A percentile compares a stretch with the other conserved stretches of the same genome.
phyloP scores from a whole-genome alignment of 352 stramenopile genomes.

The Lagenidium sp. region DNA sequence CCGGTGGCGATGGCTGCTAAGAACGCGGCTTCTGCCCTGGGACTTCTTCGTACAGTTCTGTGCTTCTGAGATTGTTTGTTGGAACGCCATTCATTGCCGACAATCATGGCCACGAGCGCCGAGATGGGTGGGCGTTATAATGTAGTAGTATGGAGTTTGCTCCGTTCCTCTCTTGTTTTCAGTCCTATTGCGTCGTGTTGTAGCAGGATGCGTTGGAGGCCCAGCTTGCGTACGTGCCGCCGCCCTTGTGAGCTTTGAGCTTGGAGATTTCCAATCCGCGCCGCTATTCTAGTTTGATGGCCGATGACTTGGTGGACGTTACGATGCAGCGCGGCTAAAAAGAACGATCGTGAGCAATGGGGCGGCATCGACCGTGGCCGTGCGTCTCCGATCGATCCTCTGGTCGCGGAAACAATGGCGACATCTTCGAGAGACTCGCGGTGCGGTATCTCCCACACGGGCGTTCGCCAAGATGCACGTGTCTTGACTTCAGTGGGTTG shows the following conservation, averaged over 20 bases:
- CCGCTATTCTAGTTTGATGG: no score
- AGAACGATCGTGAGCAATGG: neutral
- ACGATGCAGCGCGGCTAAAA: no score
- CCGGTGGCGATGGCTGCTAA: constrained; percentile 4
- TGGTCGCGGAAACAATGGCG: neutral
- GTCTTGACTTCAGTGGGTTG: neutral
- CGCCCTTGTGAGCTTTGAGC: no score
- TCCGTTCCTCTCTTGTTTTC: no score
- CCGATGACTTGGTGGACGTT: no score
- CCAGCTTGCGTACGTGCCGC: no score
- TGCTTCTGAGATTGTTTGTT: neutral
- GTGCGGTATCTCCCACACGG: no score
- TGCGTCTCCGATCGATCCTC: no score
- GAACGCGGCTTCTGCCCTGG: neutral
- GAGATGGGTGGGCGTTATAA: neutral
- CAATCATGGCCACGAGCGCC: neutral
- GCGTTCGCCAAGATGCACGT: no score
- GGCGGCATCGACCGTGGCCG: neutral
- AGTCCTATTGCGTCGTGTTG: no score
- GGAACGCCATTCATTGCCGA: neutral
- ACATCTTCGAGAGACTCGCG: neutral
- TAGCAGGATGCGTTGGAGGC: no score
- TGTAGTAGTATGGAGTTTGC: neutral
- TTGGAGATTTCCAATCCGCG: no score
- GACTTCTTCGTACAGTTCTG: neutral